A percentile compares a stretch with the other conserved stretches of the same genome.
phyloP scores from a whole-genome alignment of 176 grass and related monocot species.

The Avena sativa region DNA sequence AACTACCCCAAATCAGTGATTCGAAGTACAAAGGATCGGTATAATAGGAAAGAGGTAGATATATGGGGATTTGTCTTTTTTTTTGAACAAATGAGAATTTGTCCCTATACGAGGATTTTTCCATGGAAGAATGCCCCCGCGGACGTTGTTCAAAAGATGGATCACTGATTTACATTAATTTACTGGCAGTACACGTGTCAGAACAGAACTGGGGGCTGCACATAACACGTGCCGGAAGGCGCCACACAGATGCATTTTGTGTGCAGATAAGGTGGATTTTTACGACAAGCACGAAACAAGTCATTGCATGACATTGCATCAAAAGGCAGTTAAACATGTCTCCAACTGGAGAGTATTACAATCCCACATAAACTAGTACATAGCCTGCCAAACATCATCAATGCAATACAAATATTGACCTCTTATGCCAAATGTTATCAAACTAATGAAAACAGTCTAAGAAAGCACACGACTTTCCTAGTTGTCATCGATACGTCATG shows the following conservation, averaged over 20 bases:
- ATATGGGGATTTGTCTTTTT: neutral
- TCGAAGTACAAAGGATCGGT: neutral
- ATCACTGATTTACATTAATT: neutral
- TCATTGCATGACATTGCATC: neutral
- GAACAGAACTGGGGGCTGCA: neutral
- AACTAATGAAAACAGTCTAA: constrained; percentile 9
- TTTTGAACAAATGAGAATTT: no score
- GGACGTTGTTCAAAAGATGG: neutral
- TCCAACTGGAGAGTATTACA: neutral
- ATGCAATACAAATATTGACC: constrained; percentile 7
- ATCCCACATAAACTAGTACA: neutral
- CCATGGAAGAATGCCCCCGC: neutral
- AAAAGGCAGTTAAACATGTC: neutral
- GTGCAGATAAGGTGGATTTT: neutral
- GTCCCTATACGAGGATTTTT: no score
- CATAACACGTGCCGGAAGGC: neutral
- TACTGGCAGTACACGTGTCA: neutral
- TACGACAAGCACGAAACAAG: neutral
- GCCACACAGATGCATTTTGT: no score
- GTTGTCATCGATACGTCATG: neutral
- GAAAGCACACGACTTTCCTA: neutral
- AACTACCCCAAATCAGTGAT: neutral
- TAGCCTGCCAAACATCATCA: neutral
- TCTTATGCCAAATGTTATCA: neutral
- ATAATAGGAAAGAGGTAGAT: neutral